Evolutionary conservation across 1,284 basidiomycete species (phyloP).

Genomic region (Cryptococcus sp.): DNA sequence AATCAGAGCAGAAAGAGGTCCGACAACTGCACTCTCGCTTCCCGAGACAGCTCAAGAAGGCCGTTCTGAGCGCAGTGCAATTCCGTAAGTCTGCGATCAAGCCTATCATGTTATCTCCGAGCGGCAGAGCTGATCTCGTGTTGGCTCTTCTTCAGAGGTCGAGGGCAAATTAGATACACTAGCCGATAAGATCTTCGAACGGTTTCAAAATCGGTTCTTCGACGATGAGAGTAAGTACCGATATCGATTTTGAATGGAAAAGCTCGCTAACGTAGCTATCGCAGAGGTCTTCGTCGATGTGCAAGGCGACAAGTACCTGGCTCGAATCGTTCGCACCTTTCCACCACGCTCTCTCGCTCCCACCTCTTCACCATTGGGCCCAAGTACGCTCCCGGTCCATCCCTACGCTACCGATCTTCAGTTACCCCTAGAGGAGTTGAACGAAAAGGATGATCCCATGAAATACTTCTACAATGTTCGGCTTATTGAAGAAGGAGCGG

Average conservation of each 20-base stretch:
- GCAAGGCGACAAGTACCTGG: constrained; percentile 71
- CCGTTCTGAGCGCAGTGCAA: constrained; percentile 88
- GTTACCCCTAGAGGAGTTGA: constrained; percentile 69
- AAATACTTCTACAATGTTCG: constrained; percentile 87
- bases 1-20: constrained; percentile 87
- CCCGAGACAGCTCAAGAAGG: constrained; percentile 86
- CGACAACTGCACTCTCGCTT: constrained; percentile 85
- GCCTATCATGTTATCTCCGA: not conserved
- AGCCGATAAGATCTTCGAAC: constrained; percentile 89
- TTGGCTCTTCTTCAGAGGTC: constrained; percentile 65
- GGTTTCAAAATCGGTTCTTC: constrained; percentile 94
- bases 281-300: constrained; percentile 80
- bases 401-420: constrained; percentile 77
- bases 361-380: constrained; percentile 22
- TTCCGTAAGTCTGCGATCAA: constrained; percentile 72
- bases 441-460: constrained; percentile 72
- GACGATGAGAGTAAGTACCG: constrained; percentile 74
- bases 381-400: constrained; percentile 34
- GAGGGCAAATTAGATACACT: constrained; percentile 92
- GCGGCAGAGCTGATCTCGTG: not conserved
- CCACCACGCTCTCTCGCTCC: constrained; percentile 59
- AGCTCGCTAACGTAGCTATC: not conserved
- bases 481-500: constrained; percentile 57
- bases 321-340: constrained; percentile 42
- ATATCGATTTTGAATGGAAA: not conserved